Percentiles rank a stretch among this genome's conserved stretches.
phyloP scores from a whole-genome alignment of 108 stramenopile species.

The Bacterosira constricta region DNA sequence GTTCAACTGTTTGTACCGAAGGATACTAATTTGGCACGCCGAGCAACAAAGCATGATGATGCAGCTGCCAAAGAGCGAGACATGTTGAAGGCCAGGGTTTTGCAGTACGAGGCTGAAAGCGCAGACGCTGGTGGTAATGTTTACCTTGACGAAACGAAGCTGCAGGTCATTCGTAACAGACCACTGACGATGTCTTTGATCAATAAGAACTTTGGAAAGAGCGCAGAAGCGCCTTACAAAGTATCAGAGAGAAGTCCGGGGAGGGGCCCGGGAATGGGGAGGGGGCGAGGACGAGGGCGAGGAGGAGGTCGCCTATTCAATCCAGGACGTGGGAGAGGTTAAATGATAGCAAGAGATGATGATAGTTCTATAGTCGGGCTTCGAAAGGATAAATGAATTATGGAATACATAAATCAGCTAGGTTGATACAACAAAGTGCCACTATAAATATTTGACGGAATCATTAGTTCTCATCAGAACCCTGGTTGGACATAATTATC shows the following conservation, averaged over 20 bases:
- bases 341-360: too few species aligned
- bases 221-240: slow-evolving; percentile 39
- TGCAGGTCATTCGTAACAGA: slow-evolving; percentile 83
- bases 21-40: slow-evolving; percentile 78
- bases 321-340: slow-evolving; percentile 36
- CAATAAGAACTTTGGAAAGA: slow-evolving; percentile 83
- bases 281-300: slow-evolving; percentile 38
- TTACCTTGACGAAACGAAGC: slow-evolving; percentile 83
- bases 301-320: slow-evolving; percentile 51
- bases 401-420: too few species aligned
- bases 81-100: slow-evolving; percentile 77
- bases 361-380: too few species aligned
- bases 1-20: slow-evolving; percentile 82
- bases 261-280: slow-evolving; percentile 19
- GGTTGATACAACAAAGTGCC: too few species aligned
- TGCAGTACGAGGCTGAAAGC: slow-evolving; percentile 85
- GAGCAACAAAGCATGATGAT: slow-evolving; percentile 83
- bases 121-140: slow-evolving; percentile 71
- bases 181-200: slow-evolving; percentile 83
- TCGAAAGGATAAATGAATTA: too few species aligned
- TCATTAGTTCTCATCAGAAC: too few species aligned
- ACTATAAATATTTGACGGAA: too few species aligned
- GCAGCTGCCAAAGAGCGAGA: slow-evolving; percentile 87
- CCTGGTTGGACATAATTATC: too few species aligned
- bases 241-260: slow-evolving; percentile 40